Base-by-base conservation (phyloP, 2,329 filamentous ascomycete genomes). In the Rasamsonia emersonii region DNA sequence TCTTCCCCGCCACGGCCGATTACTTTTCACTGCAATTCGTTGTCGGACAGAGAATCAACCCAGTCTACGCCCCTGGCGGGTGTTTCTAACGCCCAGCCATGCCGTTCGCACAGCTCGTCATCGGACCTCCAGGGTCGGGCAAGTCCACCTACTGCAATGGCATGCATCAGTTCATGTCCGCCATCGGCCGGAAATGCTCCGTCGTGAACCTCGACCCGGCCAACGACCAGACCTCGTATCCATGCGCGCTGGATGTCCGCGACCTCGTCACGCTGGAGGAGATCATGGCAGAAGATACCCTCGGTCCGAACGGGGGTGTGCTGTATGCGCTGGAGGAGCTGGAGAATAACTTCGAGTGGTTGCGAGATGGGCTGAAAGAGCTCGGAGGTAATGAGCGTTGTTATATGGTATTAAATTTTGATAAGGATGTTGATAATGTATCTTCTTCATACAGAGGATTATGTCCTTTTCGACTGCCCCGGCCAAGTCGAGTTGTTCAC, bases 121-220 rank as follows among this genome's bases (percentile, higher is more conserved):
- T 94, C 49, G 91, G 91, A n/a, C 89, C 88, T 45, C 91, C 91
- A 5, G 91, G 91, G 50, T 79, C 86, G 18, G 91, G 91, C 39
- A 98, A 98, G 66, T 95, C 86, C 43, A 98, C 91, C 5, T 95
- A 94, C 58, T 96, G 89, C 68, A 86, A 96, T 77, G 91, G 91
- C 54, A 94, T 98, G 83, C 85, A 95, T 54, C 91, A 98, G 64
- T 98, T 98, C 65, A 82, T 96, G 71, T 81, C 81, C 44, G 89
- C 91, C 42, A 94, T 98, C 55, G 86, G 88, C 39, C 82, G 91
- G 35, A 88, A 93, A 59, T 94, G 86, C 67, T 93, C 86, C 10
- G 79, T 96, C 21, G 85, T 95, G 37, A 98, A 98, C 56, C 79
- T 98, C 44, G 91, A 98, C 62, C 91, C 91, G 16, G 91, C 91